Conservation (phyloP, 108 stramenopile genomes). For the Nannochloropsis salina region DNA sequence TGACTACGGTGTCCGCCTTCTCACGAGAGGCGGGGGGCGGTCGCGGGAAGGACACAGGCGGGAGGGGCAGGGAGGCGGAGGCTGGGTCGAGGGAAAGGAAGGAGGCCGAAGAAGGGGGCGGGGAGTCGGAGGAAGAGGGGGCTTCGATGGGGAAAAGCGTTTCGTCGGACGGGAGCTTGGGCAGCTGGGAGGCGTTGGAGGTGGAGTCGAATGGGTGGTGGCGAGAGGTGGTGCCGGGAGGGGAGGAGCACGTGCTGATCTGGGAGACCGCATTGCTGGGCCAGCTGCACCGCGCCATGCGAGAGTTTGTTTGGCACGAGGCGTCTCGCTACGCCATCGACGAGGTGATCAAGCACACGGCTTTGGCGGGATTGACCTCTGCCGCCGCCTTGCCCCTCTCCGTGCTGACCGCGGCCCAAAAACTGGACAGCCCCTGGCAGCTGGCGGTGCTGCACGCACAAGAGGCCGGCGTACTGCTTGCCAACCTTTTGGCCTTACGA, state of each 20-base stretch:
- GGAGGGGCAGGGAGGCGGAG: neutral
- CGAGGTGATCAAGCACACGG: constrained; percentile 34
- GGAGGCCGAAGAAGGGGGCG: neutral
- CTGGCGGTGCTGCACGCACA: constrained; percentile 78
- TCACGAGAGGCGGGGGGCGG: neutral
- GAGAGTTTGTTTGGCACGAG: constrained; percentile 34
- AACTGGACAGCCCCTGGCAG: constrained; percentile 83
- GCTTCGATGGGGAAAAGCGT: neutral
- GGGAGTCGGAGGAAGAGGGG: neutral
- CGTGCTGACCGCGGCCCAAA: constrained; percentile 49
- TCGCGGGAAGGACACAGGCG: neutral
- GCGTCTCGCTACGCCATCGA: constrained; percentile 29
- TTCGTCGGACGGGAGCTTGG: neutral
- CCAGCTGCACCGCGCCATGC: constrained; percentile 32
- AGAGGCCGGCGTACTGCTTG: constrained; percentile 78
- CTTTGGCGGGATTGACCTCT: constrained; percentile 25
- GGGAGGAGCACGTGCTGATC: constrained; percentile 45
- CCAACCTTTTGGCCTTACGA: constrained; percentile 70
- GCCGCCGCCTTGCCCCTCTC: constrained; percentile 34
- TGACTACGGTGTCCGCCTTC: neutral
- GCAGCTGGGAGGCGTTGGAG: constrained; percentile 32
- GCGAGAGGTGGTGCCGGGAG: constrained; percentile 35
- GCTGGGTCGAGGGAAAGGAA: neutral
- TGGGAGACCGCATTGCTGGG: constrained; percentile 38
- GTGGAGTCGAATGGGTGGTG: constrained; percentile 36